Conservation (phyloP, 2,329 filamentous ascomycete genomes). For the Aureobasidium sp. region DNA sequence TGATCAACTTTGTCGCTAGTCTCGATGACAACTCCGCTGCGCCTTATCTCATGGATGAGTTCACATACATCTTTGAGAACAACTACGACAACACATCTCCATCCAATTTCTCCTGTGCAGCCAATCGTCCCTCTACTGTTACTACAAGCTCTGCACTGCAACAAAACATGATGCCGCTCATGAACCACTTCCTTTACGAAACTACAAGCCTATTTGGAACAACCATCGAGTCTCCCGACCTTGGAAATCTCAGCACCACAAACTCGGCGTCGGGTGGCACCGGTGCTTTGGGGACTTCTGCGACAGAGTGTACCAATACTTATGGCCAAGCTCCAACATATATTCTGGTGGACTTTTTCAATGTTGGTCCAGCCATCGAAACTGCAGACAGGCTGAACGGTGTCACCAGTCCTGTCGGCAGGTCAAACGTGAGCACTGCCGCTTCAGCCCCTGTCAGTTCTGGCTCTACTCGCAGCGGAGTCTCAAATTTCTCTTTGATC, state of each 20-base stretch:
- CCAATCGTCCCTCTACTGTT: slow-evolving; percentile 55
- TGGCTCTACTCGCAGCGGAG: background rate
- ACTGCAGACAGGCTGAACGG: slow-evolving; percentile 62
- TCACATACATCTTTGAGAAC: slow-evolving; percentile 64
- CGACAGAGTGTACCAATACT: slow-evolving; percentile 44
- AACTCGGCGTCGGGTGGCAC: slow-evolving; percentile 53
- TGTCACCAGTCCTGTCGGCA: slow-evolving; percentile 38
- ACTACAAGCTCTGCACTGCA: slow-evolving; percentile 43
- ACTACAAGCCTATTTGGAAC: slow-evolving; percentile 38
- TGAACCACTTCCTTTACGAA: slow-evolving; percentile 74
- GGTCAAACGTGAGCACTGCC: slow-evolving; percentile 24
- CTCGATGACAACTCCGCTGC: slow-evolving; percentile 29
- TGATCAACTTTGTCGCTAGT: slow-evolving; percentile 62
- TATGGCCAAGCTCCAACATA: slow-evolving; percentile 63
- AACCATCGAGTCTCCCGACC: slow-evolving; percentile 52
- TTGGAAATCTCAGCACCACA: slow-evolving; percentile 52
- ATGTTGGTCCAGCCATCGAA: slow-evolving; percentile 59
- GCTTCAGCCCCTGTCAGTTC: slow-evolving; percentile 5
- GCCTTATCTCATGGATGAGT: slow-evolving; percentile 57
- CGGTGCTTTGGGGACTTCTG: slow-evolving; percentile 45
- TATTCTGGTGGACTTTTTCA: slow-evolving; percentile 72
- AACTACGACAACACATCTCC: slow-evolving; percentile 55
- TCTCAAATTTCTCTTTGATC: background rate
- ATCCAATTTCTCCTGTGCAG: slow-evolving; percentile 61
- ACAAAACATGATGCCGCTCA: slow-evolving; percentile 56